A percentile compares a stretch with the other conserved stretches of the same genome.
Conservation (phyloP, 148 eudicot genomes). For the Tetragonia tetragonoides region DNA sequence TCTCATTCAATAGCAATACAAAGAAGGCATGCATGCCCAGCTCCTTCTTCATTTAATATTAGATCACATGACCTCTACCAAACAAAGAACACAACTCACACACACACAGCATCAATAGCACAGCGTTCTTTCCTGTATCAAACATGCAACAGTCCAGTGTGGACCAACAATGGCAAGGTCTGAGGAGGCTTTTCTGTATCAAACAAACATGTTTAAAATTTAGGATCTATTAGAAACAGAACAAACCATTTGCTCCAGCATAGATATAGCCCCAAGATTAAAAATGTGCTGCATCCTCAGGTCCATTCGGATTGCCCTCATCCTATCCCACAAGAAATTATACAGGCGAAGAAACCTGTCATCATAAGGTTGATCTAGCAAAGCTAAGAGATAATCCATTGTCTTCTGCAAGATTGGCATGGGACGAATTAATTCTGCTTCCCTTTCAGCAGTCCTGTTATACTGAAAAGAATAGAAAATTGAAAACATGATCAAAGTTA, state of each 20-base stretch:
- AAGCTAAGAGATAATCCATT: conserved; percentile 74
- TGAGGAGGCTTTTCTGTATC: background rate
- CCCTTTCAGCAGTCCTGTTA: conserved; percentile 96
- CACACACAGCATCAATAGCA: background rate
- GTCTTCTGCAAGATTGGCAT: conserved; percentile 85
- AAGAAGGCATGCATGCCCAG: background rate
- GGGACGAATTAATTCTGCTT: conserved; percentile 83
- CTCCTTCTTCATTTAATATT: background rate
- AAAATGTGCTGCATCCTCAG: conserved; percentile 98
- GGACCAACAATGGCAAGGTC: background rate
- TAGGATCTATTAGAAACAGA: conserved; percentile 15
- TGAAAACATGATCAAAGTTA: conserved; percentile 7
- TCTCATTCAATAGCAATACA: background rate
- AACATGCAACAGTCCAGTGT: background rate
- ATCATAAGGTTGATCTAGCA: conserved; percentile 80
- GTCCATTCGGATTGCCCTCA: conserved; percentile 97
- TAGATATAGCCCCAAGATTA: conserved; percentile 67
- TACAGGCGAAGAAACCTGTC: conserved; percentile 80
- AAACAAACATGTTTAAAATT: background rate
- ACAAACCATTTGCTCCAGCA: conserved; percentile 98
- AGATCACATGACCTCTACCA: background rate
- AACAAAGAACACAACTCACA: conserved; percentile 9
- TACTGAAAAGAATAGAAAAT: conserved; percentile 54
- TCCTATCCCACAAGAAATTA: conserved; percentile 98
- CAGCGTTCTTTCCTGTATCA: background rate